These are phyloP conservation scores for Phanerodontia chrysosporium DNA, from an alignment of 768 basidiomycete species.

Conservation along the genomic window DNA sequence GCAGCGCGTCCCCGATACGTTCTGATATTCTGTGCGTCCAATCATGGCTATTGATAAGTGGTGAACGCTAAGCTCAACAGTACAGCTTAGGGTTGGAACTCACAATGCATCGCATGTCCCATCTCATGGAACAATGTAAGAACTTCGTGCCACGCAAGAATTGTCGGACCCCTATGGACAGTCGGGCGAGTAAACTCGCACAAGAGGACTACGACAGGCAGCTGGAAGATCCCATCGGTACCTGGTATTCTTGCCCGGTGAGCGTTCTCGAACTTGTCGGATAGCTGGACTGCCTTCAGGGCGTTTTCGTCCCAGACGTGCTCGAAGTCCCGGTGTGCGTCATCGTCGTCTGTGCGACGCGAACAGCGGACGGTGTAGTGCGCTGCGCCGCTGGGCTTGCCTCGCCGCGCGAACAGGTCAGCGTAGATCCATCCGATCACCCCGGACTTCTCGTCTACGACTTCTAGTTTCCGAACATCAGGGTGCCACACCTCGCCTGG, in stretches of 20 bases:
- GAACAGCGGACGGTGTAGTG: constrained; percentile 98
- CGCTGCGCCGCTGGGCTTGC: constrained; percentile 88
- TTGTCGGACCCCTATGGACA: constrained; percentile 56
- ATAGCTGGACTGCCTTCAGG: constrained; percentile 29
- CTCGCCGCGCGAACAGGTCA: constrained; percentile 80
- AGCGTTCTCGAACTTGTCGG: constrained; percentile 58
- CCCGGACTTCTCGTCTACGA: constrained; percentile 84
- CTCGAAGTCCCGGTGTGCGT: constrained; percentile 60
- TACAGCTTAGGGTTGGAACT: constrained; percentile 27
- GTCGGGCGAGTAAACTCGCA: constrained; percentile 80
- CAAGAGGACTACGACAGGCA: constrained; percentile 87
- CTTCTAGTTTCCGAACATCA: constrained; percentile 88
- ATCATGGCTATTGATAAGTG: constrained; percentile 77
- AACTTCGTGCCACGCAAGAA: constrained; percentile 90
- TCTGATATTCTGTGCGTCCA: constrained; percentile 94
- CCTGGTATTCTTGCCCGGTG: constrained; percentile 58
- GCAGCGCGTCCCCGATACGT: constrained; percentile 95
- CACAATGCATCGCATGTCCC: constrained; percentile 99
- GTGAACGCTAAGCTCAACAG: constrained; percentile 2
- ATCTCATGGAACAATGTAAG: constrained; percentile 96
- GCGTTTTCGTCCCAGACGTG: constrained; percentile 33
- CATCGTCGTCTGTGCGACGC: constrained; percentile 87
- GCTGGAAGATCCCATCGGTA: constrained; percentile 70
- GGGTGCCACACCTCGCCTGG: constrained; percentile 87
- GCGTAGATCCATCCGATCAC: constrained; percentile 93